These are phyloP conservation scores for Mariannaea elegans DNA, from an alignment of 2,329 filamentous ascomycete species.

Conservation along the genomic window DNA sequence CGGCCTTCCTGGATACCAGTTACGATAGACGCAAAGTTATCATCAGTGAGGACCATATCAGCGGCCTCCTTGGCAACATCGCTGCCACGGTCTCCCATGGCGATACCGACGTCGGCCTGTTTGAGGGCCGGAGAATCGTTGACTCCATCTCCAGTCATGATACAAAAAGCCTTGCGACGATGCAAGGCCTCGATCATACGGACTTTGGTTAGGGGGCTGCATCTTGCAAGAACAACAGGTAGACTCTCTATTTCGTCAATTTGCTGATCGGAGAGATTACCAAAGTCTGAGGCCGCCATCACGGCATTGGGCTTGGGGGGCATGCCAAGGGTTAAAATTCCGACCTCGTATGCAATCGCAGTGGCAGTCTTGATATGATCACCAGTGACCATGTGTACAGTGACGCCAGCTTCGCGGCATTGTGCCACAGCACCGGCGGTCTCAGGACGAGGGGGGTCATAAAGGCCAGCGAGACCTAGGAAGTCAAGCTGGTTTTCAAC, in stretches of 20 bases:
- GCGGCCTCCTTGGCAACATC: conserved; percentile 83
- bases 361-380: conserved; percentile 75
- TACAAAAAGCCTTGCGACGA: conserved; percentile 72
- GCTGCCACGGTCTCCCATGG: conserved; percentile 76
- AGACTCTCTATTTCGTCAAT: conserved; percentile 69
- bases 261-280: conserved; percentile 67
- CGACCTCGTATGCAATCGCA: conserved; percentile 72
- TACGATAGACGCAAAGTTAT: conserved; percentile 85
- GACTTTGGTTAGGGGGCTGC: conserved; percentile 77
- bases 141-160: conserved; percentile 80
- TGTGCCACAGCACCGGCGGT: conserved; percentile 67
- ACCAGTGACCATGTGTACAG: conserved; percentile 75
- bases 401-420: conserved; percentile 69
- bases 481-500: conserved; percentile 69
- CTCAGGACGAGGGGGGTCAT: conserved; percentile 76
- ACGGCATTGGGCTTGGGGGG: conserved; percentile 54
- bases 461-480: conserved; percentile 76
- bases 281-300: conserved; percentile 72
- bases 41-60: conserved; percentile 88
- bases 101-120: conserved; percentile 78
- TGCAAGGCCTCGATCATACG: conserved; percentile 80
- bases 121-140: conserved; percentile 80
- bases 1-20: conserved; percentile 77
- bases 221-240: conserved; percentile 74
- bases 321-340: conserved; percentile 59